Conservation (phyloP, 768 basidiomycete species). For the Hygrophorus russula region DNA sequence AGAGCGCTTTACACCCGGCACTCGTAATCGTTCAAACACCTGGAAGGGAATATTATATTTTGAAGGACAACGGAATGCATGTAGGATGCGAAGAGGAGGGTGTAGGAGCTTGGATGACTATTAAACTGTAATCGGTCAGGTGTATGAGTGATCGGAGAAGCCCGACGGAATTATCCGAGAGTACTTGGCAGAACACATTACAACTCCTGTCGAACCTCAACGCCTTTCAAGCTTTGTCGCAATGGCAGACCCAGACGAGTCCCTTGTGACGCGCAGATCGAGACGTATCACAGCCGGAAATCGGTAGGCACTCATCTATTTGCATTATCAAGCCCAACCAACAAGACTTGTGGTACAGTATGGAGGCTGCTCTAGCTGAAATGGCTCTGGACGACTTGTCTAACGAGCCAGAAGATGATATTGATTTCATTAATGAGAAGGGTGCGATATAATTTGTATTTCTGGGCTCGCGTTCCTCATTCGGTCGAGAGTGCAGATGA, state of each 20-base stretch:
- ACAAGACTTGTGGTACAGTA: constrained; percentile 27
- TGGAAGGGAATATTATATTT: constrained; percentile 52
- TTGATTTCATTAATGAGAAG: constrained; percentile 56
- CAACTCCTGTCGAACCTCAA: no score
- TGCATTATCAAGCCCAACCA: neutral
- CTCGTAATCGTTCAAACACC: constrained; percentile 65
- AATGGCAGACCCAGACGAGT: constrained; percentile 26
- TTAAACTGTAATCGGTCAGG: constrained; percentile 30
- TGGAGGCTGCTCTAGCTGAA: constrained; percentile 71
- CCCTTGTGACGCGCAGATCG: constrained; percentile 45
- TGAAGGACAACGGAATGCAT: constrained; percentile 70
- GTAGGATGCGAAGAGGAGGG: constrained; percentile 72
- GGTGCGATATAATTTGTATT: constrained; percentile 26
- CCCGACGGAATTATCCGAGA: no score
- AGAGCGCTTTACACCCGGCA: constrained; percentile 44
- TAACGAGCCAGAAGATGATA: constrained; percentile 61
- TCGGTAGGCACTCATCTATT: constrained; percentile 29
- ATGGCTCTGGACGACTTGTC: constrained; percentile 43
- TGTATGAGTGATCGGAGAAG: no score
- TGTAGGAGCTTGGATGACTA: constrained; percentile 53
- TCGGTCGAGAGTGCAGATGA: constrained; percentile 40
- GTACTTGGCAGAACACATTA: no score
- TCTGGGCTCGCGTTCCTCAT: constrained; percentile 6
- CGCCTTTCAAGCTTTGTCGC: no score
- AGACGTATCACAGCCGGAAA: constrained; percentile 73